Conservation (phyloP, 352 stramenopile species). For the Phytopythium vexans region DNA sequence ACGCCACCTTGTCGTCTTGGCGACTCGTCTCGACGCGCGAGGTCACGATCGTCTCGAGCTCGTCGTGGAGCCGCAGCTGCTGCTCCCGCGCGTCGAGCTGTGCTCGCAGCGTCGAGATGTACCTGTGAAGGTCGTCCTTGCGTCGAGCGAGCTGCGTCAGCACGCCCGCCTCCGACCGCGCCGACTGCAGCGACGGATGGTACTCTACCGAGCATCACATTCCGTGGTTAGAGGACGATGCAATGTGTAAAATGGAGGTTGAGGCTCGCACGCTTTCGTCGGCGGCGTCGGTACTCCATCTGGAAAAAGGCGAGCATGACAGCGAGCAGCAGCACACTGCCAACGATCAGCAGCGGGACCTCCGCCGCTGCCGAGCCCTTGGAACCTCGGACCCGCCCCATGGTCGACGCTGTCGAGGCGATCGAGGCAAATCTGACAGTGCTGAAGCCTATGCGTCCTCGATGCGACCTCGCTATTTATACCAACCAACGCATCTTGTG, state of each 20-base stretch:
- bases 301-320: slow-evolving; percentile 37
- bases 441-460: no score
- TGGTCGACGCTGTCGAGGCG: slow-evolving; percentile 1
- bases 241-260: background rate
- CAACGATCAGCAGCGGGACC: slow-evolving; percentile 39
- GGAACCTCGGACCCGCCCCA: slow-evolving; percentile 37
- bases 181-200: slow-evolving; percentile 37
- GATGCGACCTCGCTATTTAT: no score
- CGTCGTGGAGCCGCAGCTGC: slow-evolving; percentile 57
- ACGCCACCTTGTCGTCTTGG: slow-evolving; percentile 37
- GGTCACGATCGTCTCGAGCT: slow-evolving; percentile 67
- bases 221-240: background rate
- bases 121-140: slow-evolving; percentile 59
- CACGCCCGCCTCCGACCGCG: slow-evolving; percentile 23
- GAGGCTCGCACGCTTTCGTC: slow-evolving; percentile 14
- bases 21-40: slow-evolving; percentile 44
- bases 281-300: slow-evolving; percentile 24
- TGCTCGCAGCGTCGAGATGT: slow-evolving; percentile 45
- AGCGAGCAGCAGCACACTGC: slow-evolving; percentile 28
- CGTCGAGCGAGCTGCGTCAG: slow-evolving; percentile 51
- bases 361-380: slow-evolving; percentile 15
- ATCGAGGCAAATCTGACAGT: no score
- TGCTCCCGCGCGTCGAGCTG: slow-evolving; percentile 49
- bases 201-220: slow-evolving; percentile 23
- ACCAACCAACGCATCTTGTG: no score